Conservation (phyloP, 768 basidiomycete species). For the Amyloporia xantha region DNA sequence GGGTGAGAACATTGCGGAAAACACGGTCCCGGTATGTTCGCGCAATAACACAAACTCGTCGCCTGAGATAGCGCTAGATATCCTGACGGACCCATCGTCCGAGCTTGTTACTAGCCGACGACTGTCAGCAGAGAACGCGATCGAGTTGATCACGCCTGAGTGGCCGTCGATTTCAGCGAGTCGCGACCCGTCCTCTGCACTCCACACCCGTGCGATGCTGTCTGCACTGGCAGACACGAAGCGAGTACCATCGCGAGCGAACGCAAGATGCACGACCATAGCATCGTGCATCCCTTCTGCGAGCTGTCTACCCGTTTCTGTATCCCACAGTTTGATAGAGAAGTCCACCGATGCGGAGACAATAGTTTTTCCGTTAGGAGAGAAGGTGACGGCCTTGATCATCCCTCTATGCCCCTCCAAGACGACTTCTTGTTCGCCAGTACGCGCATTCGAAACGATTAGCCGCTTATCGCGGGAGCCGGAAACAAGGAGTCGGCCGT, state of each 20-base stretch:
- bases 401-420: too few species aligned
- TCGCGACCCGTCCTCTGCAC: conserved; percentile 18
- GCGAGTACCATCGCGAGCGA: too few species aligned
- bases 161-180: conserved; percentile 8
- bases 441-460: conserved; percentile 15
- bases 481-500: background rate
- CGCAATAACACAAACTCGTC: conserved; percentile 20
- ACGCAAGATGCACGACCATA: too few species aligned
- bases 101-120: conserved; percentile 25
- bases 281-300: too few species aligned
- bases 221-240: too few species aligned
- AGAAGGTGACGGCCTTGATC: too few species aligned
- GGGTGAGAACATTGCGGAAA: conserved; percentile 11
- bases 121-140: conserved; percentile 15
- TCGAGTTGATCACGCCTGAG: conserved; percentile 1
- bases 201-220: too few species aligned
- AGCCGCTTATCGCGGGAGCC: background rate
- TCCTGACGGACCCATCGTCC: conserved; percentile 21
- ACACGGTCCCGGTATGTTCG: conserved; percentile 9
- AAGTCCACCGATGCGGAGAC: too few species aligned
- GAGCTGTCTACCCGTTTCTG: too few species aligned
- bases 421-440: too few species aligned
- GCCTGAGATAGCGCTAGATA: conserved; percentile 12
- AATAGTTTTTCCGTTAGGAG: conserved; percentile 11
- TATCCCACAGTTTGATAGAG: too few species aligned